phyloP scores from a whole-genome alignment of 2,329 filamentous ascomycete species.

The Ophiocordyceps polyrhachis-furcata region DNA sequence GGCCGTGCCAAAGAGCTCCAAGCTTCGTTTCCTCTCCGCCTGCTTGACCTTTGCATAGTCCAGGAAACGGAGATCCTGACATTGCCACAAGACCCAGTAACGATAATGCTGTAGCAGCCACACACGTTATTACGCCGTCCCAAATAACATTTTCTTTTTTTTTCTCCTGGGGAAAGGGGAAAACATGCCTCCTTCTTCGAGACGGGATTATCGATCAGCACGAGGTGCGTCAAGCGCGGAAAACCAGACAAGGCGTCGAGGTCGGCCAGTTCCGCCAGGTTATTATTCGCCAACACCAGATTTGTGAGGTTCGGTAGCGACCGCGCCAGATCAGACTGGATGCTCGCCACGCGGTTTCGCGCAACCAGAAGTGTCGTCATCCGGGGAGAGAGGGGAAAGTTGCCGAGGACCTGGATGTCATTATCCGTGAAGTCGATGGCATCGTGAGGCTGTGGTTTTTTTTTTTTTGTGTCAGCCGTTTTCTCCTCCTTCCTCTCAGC shows the following conservation, averaged over 20 bases:
- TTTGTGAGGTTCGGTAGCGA: constrained; percentile 68
- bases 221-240: constrained; percentile 55
- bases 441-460: constrained; percentile 59
- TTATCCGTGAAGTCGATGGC: constrained; percentile 98
- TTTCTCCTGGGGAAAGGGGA: not conserved
- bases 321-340: constrained; percentile 56
- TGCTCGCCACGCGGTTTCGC: constrained; percentile 68
- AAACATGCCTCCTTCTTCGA: constrained; percentile 67
- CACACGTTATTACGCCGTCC: not conserved
- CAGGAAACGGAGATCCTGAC: constrained; percentile 69
- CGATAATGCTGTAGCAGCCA: constrained; percentile 54
- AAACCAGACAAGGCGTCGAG: constrained; percentile 61
- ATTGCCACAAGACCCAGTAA: constrained; percentile 77
- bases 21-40: constrained; percentile 57
- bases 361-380: constrained; percentile 76
- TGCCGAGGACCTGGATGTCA: constrained; percentile 73
- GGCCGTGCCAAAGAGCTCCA: constrained; percentile 64
- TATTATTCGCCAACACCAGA: constrained; percentile 69
- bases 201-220: constrained; percentile 74
- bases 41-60: constrained; percentile 88
- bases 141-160: not conserved
- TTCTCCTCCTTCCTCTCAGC: not conserved
- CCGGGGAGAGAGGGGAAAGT: constrained; percentile 83
- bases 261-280: constrained; percentile 67
- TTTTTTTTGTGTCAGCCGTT: constrained; percentile 1